phyloP scores from a whole-genome alignment of 2,329 filamentous ascomycete species.

The Fonsecaea erecta region DNA sequence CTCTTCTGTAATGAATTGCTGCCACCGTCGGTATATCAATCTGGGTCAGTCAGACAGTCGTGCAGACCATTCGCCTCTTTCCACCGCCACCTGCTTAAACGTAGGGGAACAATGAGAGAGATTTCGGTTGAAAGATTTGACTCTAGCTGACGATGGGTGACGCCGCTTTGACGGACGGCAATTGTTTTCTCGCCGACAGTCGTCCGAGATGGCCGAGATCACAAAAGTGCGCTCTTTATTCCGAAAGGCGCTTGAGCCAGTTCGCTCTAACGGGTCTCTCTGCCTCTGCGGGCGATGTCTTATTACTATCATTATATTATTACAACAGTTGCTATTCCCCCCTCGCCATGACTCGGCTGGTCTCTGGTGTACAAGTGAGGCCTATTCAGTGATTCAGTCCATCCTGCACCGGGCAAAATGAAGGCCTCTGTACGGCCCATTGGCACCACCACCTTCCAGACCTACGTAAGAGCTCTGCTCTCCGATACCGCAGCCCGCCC shows the following conservation, averaged over 20 bases:
- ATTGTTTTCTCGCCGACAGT: not conserved
- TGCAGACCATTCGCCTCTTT: not conserved
- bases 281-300: not conserved
- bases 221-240: conserved; percentile 9
- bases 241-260: not conserved
- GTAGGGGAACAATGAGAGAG: not conserved
- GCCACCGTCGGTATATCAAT: not conserved
- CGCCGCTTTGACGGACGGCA: not conserved
- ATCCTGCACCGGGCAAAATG: conserved; percentile 19
- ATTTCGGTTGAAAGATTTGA: not conserved
- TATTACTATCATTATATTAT: not conserved
- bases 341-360: not conserved
- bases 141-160: not conserved
- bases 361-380: not conserved
- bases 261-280: conserved; percentile 4
- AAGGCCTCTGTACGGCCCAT: conserved; percentile 28
- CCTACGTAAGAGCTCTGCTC: conserved; percentile 31
- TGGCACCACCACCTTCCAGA: conserved; percentile 29
- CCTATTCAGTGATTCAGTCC: not conserved
- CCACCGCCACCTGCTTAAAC: not conserved
- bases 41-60: no score
- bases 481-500: conserved; percentile 18
- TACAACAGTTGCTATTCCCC: not conserved
- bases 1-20: conserved; percentile 12
- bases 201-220: conserved; percentile 4